Evolutionary conservation across 192 early-diverging fungal species (phyloP).

Genomic region (Pilaira anomala): DNA sequence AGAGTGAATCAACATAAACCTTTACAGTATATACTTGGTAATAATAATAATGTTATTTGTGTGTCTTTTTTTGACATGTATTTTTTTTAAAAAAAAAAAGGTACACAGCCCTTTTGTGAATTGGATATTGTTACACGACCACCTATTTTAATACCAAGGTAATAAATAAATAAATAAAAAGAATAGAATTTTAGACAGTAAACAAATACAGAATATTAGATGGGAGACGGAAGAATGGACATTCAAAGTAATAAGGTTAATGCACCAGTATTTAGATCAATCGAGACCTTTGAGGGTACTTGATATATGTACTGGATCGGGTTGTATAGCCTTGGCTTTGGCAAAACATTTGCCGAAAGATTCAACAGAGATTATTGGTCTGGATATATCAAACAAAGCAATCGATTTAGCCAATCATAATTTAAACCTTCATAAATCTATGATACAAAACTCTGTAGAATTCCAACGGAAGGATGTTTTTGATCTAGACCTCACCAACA

Average conservation of each 20-base stretch:
- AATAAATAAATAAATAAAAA: slow-evolving; percentile 11
- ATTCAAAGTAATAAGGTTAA: slow-evolving; percentile 46
- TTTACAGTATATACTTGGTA: slow-evolving; percentile 87
- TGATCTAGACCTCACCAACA: not conserved
- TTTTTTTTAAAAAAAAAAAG: slow-evolving; percentile 33
- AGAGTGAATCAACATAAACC: slow-evolving; percentile 70
- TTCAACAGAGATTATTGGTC: slow-evolving; percentile 49
- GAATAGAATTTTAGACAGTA: not conserved
- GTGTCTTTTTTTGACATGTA: not conserved
- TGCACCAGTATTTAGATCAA: slow-evolving; percentile 32
- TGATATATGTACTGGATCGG: slow-evolving; percentile 86
- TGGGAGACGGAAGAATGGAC: slow-evolving; percentile 97
- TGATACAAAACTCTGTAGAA: slow-evolving; percentile 32
- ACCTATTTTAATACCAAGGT: slow-evolving; percentile 85
- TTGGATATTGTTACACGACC: slow-evolving; percentile 65
- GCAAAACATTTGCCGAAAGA: slow-evolving; percentile 51
- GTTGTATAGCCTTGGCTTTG: slow-evolving; percentile 77
- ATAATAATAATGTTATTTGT: not conserved
- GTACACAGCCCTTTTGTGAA: slow-evolving; percentile 81
- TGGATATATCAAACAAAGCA: slow-evolving; percentile 67
- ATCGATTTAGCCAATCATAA: slow-evolving; percentile 61
- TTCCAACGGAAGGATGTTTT: slow-evolving; percentile 52
- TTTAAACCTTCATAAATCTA: slow-evolving; percentile 24
- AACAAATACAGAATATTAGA: slow-evolving; percentile 30
- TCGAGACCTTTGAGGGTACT: slow-evolving; percentile 57